Conservation (phyloP, 371 early-diverging fungal genomes). For the Cokeromyces recurvatus region DNA sequence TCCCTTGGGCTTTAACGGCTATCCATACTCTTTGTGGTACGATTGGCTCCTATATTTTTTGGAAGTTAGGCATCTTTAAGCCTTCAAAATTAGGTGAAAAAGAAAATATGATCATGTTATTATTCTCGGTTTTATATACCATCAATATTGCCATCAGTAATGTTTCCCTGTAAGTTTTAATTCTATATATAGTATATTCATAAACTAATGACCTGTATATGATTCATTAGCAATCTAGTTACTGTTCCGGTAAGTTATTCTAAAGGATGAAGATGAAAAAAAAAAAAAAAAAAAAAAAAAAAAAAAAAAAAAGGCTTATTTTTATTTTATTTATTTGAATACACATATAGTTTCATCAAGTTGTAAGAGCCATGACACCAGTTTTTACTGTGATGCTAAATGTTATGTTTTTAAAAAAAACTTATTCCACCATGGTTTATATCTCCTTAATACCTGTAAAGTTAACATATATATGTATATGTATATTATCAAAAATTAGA, state of each 20-base stretch:
- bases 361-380: constrained; percentile 84
- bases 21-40: constrained; percentile 75
- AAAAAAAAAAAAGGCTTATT: too few species aligned
- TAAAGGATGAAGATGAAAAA: not conserved
- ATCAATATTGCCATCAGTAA: constrained; percentile 87
- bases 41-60: constrained; percentile 59
- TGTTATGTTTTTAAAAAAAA: constrained; percentile 51
- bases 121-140: constrained; percentile 84
- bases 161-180: constrained; percentile 81
- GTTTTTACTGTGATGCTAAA: constrained; percentile 75
- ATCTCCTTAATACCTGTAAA: constrained; percentile 60
- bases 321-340: too few species aligned
- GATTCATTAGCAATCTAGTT: constrained; percentile 45
- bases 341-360: constrained; percentile 83
- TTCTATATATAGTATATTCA: too few species aligned
- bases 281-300: not conserved
- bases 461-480: not conserved
- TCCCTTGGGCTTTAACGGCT: constrained; percentile 88
- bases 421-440: constrained; percentile 57
- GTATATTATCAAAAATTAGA: too few species aligned
- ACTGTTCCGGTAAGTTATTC: constrained; percentile 37
- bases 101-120: constrained; percentile 69
- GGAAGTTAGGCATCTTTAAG: constrained; percentile 50
- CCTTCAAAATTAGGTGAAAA: constrained; percentile 55
- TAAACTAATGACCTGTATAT: too few species aligned